These are phyloP conservation scores for Aureobasidium vineae DNA, from an alignment of 2,329 filamentous ascomycete species.

Conservation along the genomic window DNA sequence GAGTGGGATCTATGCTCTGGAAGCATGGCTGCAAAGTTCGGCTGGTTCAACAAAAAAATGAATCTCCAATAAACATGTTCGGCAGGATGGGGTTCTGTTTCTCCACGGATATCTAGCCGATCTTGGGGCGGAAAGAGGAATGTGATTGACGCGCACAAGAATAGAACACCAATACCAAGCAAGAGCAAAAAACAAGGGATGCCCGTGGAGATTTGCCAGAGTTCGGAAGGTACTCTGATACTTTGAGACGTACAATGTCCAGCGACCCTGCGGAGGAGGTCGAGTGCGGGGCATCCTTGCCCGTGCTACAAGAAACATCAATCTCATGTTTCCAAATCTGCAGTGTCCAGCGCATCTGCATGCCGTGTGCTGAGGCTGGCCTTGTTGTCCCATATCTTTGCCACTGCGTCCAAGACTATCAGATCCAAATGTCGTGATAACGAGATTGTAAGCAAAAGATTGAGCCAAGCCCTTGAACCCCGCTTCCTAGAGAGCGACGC, in stretches of 20 bases:
- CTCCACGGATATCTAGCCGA: constrained; percentile 13
- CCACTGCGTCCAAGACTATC: neutral
- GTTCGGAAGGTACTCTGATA: constrained; percentile 13
- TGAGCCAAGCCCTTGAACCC: constrained; percentile 1
- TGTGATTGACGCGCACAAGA: constrained; percentile 13
- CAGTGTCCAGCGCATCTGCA: neutral
- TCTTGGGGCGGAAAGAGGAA: neutral
- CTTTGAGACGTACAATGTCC: neutral
- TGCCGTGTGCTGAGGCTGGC: neutral
- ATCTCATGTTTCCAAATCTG: constrained; percentile 8
- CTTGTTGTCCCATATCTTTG: neutral
- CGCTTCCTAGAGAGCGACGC: neutral
- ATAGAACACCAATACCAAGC: neutral
- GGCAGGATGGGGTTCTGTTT: neutral
- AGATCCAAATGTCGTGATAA: constrained; percentile 1
- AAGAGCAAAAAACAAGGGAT: neutral
- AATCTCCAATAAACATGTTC: neutral
- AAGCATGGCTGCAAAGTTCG: neutral
- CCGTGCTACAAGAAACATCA: neutral
- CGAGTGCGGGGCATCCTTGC: constrained; percentile 20
- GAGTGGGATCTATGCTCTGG: neutral
- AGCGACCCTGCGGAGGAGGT: constrained; percentile 8
- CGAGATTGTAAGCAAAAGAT: neutral
- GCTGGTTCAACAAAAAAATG: neutral
- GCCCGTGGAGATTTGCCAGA: constrained; percentile 3